Evolutionary conservation across 1,284 basidiomycete genomes (phyloP).

Genomic region (Puccinia novopanici): DNA sequence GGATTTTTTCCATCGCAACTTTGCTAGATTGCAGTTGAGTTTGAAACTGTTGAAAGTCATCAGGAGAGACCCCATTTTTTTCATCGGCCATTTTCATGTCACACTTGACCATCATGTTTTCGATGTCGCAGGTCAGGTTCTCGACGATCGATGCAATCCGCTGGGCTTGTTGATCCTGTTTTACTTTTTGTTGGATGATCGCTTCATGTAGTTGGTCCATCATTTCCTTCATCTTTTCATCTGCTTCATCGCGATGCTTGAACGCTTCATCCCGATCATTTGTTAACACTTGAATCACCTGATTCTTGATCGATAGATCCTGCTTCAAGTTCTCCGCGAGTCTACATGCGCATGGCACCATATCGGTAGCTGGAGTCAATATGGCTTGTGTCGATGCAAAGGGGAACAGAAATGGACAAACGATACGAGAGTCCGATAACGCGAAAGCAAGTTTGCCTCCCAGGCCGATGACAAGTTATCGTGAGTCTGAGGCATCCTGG

Average conservation of each 20-base stretch:
- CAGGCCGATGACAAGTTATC: not conserved
- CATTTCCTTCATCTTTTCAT: slow-evolving; percentile 21
- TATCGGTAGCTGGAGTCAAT: not conserved
- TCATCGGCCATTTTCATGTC: not conserved
- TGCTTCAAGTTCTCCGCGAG: slow-evolving; percentile 14
- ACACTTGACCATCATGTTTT: slow-evolving; percentile 1
- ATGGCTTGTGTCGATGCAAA: not conserved
- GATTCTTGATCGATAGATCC: slow-evolving; percentile 20
- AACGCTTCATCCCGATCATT: slow-evolving; percentile 8
- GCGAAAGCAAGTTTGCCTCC: not conserved
- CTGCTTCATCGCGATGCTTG: not conserved
- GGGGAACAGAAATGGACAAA: slow-evolving; percentile 5
- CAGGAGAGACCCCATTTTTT: not conserved
- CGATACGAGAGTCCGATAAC: not conserved
- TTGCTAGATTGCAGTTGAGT: slow-evolving; percentile 15
- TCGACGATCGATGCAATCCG: slow-evolving; percentile 18
- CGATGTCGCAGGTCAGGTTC: not conserved
- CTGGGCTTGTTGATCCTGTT: slow-evolving; percentile 17
- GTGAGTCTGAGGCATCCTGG: not conserved
- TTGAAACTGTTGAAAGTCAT: slow-evolving; percentile 19
- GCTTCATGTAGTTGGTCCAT: slow-evolving; percentile 2
- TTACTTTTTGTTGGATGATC: not conserved
- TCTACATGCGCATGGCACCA: not conserved
- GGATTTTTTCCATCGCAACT: slow-evolving; percentile 3
- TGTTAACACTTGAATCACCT: slow-evolving; percentile 1